These are phyloP conservation scores for Epichloe sibirici DNA, from an alignment of 2,329 filamentous ascomycete genomes.

Conservation along the genomic window DNA sequence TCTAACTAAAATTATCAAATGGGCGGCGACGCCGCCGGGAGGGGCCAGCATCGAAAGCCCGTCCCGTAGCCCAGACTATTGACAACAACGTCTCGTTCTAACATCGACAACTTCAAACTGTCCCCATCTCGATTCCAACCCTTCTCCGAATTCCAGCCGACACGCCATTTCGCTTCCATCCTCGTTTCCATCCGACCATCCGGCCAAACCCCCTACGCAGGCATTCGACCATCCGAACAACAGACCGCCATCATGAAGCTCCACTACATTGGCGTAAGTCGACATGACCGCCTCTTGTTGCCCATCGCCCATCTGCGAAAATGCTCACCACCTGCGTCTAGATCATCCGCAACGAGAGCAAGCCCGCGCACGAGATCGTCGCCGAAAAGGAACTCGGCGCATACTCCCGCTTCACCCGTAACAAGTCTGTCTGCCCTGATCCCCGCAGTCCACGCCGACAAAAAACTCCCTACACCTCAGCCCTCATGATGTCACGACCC, in stretches of 20 bases:
- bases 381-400: constrained; percentile 65
- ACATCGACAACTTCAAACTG: too few species aligned
- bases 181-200: too few species aligned
- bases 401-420: constrained; percentile 69
- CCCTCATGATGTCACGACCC: background rate
- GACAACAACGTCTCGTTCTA: too few species aligned
- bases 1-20: too few species aligned
- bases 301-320: constrained; percentile 1
- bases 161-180: too few species aligned
- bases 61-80: too few species aligned
- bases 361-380: constrained; percentile 65
- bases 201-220: background rate
- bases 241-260: constrained; percentile 57
- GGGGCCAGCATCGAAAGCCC: too few species aligned
- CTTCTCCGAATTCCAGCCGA: too few species aligned
- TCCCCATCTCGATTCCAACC: too few species aligned
- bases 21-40: too few species aligned
- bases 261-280: constrained; percentile 68
- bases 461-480: background rate
- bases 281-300: constrained; percentile 20
- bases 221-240: background rate
- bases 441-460: background rate
- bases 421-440: constrained; percentile 38
- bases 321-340: constrained; percentile 23
- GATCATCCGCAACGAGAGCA: constrained; percentile 70